phyloP scores from a whole-genome alignment of 2,329 filamentous ascomycete genomes.

The Sclerotinia sclerotiorum region DNA sequence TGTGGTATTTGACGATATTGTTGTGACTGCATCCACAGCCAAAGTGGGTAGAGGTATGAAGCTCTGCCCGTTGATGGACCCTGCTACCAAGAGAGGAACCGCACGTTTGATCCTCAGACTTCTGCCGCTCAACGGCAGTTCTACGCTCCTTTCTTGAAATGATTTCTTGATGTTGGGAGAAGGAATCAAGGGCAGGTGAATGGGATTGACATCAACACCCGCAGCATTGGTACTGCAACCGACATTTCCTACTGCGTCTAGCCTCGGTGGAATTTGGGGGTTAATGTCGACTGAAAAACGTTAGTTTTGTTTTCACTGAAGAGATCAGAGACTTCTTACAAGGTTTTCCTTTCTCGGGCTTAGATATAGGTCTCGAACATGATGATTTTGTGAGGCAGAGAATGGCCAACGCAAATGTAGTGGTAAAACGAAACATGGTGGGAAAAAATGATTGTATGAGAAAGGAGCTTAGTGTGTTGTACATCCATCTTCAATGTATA shows the following conservation, averaged over 20 bases:
- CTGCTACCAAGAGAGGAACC: neutral
- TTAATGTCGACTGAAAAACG: neutral
- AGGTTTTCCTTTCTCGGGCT: neutral
- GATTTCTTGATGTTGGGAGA: neutral
- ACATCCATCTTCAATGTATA: constrained; percentile 11
- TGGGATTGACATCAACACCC: neutral
- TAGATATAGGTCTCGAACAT: constrained; percentile 2
- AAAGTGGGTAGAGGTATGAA: neutral
- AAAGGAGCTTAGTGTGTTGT: neutral
- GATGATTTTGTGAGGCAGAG: constrained; percentile 2
- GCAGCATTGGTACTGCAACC: neutral
- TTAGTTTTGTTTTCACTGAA: neutral
- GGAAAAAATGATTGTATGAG: neutral
- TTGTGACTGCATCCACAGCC: neutral
- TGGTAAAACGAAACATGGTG: constrained; percentile 3
- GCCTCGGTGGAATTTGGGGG: neutral
- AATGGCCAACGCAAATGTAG: neutral
- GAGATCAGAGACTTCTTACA: neutral
- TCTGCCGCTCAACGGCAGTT: neutral
- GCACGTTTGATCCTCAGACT: neutral
- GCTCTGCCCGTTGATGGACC: neutral
- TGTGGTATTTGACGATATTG: neutral
- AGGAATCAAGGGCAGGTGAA: neutral
- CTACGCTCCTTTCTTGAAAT: neutral
- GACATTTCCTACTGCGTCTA: neutral